Evolutionary conservation across 495 filamentous ascomycete genomes (phyloP).

Genomic region (Zalerion maritima): DNA sequence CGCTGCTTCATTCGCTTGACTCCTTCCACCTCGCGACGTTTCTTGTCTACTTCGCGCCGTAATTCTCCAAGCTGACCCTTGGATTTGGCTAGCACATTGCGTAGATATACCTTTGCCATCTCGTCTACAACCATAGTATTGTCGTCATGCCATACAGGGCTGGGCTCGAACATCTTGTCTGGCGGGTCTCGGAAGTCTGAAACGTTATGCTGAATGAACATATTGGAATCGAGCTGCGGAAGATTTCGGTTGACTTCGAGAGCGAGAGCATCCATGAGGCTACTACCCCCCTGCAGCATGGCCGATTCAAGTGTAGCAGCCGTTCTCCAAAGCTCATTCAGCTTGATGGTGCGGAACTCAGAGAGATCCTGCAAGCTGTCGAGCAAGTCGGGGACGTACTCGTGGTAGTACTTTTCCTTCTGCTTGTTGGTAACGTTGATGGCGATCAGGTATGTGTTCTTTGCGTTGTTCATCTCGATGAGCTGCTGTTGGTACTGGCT

Average conservation of each 20-base stretch:
- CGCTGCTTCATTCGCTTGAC: conserved; percentile 55
- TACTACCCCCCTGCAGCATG: conserved; percentile 54
- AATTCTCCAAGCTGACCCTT: conserved; percentile 67
- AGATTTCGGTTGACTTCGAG: conserved; percentile 79
- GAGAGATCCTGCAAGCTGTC: conserved; percentile 85
- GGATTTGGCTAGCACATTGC: conserved; percentile 82
- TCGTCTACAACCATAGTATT: conserved; percentile 71
- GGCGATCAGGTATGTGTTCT: conserved; percentile 91
- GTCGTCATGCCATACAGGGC: conserved; percentile 95
- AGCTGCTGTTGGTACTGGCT: conserved; percentile 79
- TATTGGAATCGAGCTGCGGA: conserved; percentile 81
- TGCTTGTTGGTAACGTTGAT: conserved; percentile 95
- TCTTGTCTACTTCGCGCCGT: conserved; percentile 67
- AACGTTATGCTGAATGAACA: conserved; percentile 91
- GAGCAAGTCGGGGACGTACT: conserved; percentile 87
- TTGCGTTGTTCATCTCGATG: conserved; percentile 87
- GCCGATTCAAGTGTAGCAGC: conserved; percentile 63
- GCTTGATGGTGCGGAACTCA: conserved; percentile 65
- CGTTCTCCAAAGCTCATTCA: conserved; percentile 75
- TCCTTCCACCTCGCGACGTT: conserved; percentile 65
- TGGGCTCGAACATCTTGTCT: conserved; percentile 81
- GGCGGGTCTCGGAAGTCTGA: conserved; percentile 64
- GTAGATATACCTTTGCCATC: conserved; percentile 70
- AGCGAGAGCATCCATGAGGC: conserved; percentile 53
- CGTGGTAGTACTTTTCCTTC: conserved; percentile 91